Conservation (phyloP, 352 stramenopile species). For the Pythium rhizo-oryzae region DNA sequence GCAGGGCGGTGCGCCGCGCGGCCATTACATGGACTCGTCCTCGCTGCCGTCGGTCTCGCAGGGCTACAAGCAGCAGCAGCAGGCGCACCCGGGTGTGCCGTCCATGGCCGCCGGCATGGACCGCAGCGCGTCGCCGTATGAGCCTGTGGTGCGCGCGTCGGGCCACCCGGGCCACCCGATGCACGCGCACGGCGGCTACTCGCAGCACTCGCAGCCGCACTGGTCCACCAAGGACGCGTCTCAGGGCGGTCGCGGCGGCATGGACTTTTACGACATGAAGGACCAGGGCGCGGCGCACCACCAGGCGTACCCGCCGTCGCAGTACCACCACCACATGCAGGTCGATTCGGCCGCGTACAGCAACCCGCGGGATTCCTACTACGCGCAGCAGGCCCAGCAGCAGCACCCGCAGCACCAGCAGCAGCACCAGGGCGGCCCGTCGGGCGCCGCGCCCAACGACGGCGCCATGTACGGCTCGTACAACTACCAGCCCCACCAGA, state of each 20-base stretch:
- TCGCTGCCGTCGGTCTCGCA: conserved; percentile 50
- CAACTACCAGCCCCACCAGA: conserved; percentile 68
- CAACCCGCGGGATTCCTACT: conserved; percentile 53
- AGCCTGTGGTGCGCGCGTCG: conserved; percentile 19
- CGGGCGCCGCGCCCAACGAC: conserved; percentile 17
- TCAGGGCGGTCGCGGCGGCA: conserved; percentile 34
- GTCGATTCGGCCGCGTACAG: conserved; percentile 66
- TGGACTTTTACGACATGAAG: conserved; percentile 83
- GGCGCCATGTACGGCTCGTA: conserved; percentile 66
- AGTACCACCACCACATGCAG: conserved; percentile 75
- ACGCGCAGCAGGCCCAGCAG: conserved; percentile 29
- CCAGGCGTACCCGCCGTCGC: conserved; percentile 52
- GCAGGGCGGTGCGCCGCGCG: conserved; percentile 25
- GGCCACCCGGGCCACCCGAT: conserved; percentile 16
- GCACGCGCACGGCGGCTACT: conserved; percentile 32
- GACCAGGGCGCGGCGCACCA: conserved; percentile 54
- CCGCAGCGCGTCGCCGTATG: conserved; percentile 35
- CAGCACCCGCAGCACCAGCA: conserved; percentile 15
- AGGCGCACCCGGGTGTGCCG: conserved; percentile 20
- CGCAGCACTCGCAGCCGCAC: conserved; percentile 35
- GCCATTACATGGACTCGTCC: conserved; percentile 67
- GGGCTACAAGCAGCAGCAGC: conserved; percentile 43
- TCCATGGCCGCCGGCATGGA: conserved; percentile 42
- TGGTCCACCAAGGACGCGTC: conserved; percentile 58
- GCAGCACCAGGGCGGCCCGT: conserved; percentile 39